Percentiles rank a stretch among this genome's conserved stretches.
These are phyloP conservation scores for Elongisporangium undulatum DNA, from an alignment of 352 stramenopile genomes.

Conservation along the genomic window DNA sequence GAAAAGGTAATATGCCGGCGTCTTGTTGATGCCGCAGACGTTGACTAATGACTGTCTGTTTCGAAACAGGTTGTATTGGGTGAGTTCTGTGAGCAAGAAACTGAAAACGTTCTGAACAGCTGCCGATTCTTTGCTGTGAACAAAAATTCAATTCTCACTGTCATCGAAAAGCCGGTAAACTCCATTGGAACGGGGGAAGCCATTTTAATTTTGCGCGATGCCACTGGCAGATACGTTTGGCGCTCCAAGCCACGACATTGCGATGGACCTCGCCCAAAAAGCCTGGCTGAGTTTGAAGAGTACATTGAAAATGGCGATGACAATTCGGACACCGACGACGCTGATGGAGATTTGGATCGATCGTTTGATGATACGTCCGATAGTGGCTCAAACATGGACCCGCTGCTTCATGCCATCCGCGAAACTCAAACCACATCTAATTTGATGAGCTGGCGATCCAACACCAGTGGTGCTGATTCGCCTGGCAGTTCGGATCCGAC, in stretches of 20 bases:
- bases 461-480: constrained; percentile 5
- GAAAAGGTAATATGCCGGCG: constrained; percentile 40
- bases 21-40: not conserved
- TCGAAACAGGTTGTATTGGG: constrained; percentile 35
- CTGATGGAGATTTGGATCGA: constrained; percentile 5
- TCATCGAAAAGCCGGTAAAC: constrained; percentile 71
- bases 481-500: constrained; percentile 12
- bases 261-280: constrained; percentile 48
- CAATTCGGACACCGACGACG: constrained; percentile 12
- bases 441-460: constrained; percentile 72
- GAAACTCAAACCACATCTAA: constrained; percentile 47
- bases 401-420: constrained; percentile 60
- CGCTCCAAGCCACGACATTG: constrained; percentile 63
- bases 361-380: not conserved
- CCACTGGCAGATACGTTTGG: constrained; percentile 76
- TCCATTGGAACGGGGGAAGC: constrained; percentile 37
- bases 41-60: not conserved
- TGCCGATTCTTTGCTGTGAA: constrained; percentile 83
- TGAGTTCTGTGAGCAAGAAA: constrained; percentile 47
- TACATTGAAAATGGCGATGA: constrained; percentile 21
- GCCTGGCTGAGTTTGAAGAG: constrained; percentile 53
- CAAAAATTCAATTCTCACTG: constrained; percentile 72
- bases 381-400: constrained; percentile 23
- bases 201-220: constrained; percentile 76
- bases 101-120: constrained; percentile 33